Evolutionary conservation across 148 eudicot genomes (phyloP).

Genomic region (Vaccinium darrowii): DNA sequence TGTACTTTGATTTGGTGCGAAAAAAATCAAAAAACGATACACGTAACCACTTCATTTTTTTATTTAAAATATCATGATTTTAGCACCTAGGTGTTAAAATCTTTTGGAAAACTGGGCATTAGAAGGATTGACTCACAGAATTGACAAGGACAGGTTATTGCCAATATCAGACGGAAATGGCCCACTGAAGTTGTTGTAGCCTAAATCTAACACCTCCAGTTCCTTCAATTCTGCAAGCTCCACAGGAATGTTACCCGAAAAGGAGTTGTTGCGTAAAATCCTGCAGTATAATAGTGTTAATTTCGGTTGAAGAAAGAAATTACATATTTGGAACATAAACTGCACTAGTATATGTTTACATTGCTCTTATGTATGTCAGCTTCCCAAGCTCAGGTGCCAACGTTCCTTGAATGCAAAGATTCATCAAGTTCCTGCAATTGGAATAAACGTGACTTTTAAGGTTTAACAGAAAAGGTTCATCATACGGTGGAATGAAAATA

Average conservation of each 20-base stretch:
- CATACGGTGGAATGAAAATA: background rate
- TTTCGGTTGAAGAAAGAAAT: background rate
- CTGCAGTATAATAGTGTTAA: conserved; percentile 40
- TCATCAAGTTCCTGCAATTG: conserved; percentile 61
- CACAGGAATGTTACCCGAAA: conserved; percentile 67
- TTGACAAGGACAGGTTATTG: conserved; percentile 36
- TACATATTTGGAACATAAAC: background rate
- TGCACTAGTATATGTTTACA: conserved; percentile 44
- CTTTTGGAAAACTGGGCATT: no score
- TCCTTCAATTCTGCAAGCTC: conserved; percentile 54
- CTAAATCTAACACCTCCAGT: conserved; percentile 66
- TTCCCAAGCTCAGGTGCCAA: conserved; percentile 64
- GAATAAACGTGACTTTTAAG: background rate
- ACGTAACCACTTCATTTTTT: no score
- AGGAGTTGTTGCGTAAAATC: conserved; percentile 71
- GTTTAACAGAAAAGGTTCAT: background rate
- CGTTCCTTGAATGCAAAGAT: conserved; percentile 75
- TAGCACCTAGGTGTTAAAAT: no score
- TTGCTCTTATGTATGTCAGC: conserved; percentile 53
- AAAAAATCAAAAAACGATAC: no score
- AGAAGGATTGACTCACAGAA: conserved; percentile 46
- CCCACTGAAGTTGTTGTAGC: conserved; percentile 56
- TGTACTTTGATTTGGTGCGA: no score
- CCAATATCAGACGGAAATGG: conserved; percentile 40
- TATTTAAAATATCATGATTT: no score